Base-by-base conservation (phyloP, 441 rosid species). In the Capsella rubella region DNA sequence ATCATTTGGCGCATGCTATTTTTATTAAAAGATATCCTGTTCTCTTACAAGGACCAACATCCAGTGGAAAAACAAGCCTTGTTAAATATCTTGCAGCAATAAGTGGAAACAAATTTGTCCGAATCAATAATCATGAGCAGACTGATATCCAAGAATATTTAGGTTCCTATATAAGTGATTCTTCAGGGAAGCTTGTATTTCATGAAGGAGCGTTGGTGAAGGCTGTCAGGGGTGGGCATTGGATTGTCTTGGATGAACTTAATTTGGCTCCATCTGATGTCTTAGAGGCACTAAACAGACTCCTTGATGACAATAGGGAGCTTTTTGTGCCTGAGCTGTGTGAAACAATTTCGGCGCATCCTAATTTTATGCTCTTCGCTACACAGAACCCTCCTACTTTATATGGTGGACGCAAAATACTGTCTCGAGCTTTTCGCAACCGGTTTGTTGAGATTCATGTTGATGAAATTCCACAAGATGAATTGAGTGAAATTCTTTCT, bases 231-330 rank as follows among this genome's bases (percentile, higher is more conserved):
- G 85, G 80, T 77, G 99, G 99, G 56, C 84, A 85, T 79, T 96
- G 98, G 99, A 91, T 96, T 55, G 99, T 93, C 79, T 79, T 96
- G 53, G 99, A 96, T 81, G 98, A 96, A 81, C 89, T 96, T 28
- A 96, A 96, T 79, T 85, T 96, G 74, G 99, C 99, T 25, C 99
- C 99, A 25, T 90, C 99, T 67, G 98, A 96, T 85, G 99, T 96
- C 60, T 75, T 96, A 61, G 99, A 96, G 79, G 99, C 99, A 53
- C 82, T 93, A 71, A 96, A 96, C 75, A 86, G 99, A 59, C 74
- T 96, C 87, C 89, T 96, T 69, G 99, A 96, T 84, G 99, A 96
- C 81, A 93, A 96, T 72, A 87, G 99, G 81, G 99, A 96, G 81
- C 94, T 96, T 56, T 91, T 86, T 82, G 93, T 96, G 66, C 98